phyloP scores from a whole-genome alignment of 306 rosid genomes.

The Cercis canadensis region DNA sequence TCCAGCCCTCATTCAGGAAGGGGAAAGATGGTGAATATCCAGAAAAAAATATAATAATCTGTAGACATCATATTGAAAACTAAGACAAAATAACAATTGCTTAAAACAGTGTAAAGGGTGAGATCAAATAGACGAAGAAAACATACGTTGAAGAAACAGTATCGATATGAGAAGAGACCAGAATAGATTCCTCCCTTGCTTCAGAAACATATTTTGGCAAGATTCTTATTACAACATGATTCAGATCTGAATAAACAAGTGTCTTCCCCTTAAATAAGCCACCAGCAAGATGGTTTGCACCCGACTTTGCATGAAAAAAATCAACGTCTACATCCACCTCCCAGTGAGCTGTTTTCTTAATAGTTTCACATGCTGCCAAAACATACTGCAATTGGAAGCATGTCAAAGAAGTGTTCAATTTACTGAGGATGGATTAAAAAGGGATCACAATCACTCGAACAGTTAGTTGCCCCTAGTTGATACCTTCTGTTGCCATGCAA shows the following conservation, averaged over 20 bases:
- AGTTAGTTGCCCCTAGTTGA: slow-evolving; percentile 3
- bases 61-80: neutral
- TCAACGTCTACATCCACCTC: slow-evolving; percentile 98
- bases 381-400: slow-evolving; percentile 72
- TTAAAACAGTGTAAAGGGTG: slow-evolving; percentile 25
- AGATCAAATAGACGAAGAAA: slow-evolving; percentile 42
- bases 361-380: slow-evolving; percentile 62
- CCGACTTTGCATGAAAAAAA: slow-evolving; percentile 67
- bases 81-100: slow-evolving; percentile 14
- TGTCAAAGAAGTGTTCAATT: slow-evolving; percentile 31
- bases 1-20: neutral
- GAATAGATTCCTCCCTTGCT: slow-evolving; percentile 77
- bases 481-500: neutral
- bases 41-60: too few species aligned
- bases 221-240: slow-evolving; percentile 72
- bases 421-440: slow-evolving; percentile 15
- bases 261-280: slow-evolving; percentile 85
- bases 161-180: slow-evolving; percentile 95
- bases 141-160: slow-evolving; percentile 92
- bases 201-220: slow-evolving; percentile 75
- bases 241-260: slow-evolving; percentile 82
- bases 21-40: neutral
- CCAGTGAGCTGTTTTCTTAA: slow-evolving; percentile 89
- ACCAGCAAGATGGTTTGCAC: slow-evolving; percentile 65
- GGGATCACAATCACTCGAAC: slow-evolving; percentile 20